Conservation (phyloP, 2,329 filamentous ascomycete genomes). For the Botrytis fabae region DNA sequence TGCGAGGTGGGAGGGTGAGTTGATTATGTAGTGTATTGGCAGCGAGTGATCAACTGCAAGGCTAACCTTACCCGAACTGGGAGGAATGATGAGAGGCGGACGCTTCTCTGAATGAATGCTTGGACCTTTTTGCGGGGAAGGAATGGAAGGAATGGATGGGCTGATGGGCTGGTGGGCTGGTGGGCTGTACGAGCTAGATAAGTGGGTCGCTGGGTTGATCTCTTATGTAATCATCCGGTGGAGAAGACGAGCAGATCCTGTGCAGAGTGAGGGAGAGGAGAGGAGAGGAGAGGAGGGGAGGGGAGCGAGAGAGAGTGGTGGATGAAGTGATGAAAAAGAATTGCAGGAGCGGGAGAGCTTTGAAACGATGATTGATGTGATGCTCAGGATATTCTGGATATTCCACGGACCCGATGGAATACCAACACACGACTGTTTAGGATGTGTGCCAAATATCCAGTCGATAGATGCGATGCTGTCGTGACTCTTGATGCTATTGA, state of each 20-base stretch:
- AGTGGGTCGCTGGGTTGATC: not conserved
- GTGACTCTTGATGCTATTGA: not conserved
- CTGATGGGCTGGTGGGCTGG: not conserved
- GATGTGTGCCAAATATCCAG: not conserved
- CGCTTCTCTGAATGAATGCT: not conserved
- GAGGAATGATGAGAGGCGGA: not conserved
- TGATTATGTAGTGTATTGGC: not conserved
- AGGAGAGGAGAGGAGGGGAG: not conserved
- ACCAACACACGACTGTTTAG: not conserved
- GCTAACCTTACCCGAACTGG: not conserved
- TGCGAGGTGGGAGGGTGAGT: not conserved
- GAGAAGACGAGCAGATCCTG: not conserved
- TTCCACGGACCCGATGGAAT: not conserved
- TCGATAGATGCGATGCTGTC: not conserved
- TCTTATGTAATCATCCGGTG: not conserved
- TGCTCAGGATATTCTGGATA: too few relatives aligned
- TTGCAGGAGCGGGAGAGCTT: too few relatives aligned
- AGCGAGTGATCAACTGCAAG: not conserved
- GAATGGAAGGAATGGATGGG: not conserved
- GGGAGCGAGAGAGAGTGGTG: not conserved
- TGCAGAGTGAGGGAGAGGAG: not conserved
- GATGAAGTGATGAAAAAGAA: not conserved
- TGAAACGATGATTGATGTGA: too few relatives aligned
- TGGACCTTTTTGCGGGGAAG: conserved; percentile 16
- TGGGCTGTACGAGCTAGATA: not conserved